Evolutionary conservation across 805 yeast genomes (phyloP), one percentile per base, ranked within the genome.

Genomic region (Wickerhamiella musiphila): DNA sequence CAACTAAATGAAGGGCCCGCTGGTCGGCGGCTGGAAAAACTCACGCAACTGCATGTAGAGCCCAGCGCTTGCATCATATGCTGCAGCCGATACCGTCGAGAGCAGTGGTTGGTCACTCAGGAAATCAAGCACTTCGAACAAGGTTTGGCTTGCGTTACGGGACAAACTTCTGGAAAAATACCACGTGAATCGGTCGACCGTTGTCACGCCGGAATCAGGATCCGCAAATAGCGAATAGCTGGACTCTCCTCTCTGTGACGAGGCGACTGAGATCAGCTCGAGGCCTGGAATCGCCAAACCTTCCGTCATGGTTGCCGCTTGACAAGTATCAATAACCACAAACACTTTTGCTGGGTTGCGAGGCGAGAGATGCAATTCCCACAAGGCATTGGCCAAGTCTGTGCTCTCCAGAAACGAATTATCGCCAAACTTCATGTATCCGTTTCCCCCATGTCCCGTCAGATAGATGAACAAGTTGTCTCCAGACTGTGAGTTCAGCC

Each of bases 211-310:
- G n/a, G 20, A 4, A 18, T 9, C 13, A 12, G 15, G 17, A 18
- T 28, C 30, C 12, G n/a, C 13, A 12, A n/a, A n/a, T 8, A 28
- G n/a, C 19, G 30, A 15, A 18, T 28, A 28, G 18, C 23, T 19
- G 20, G 13, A n/a, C n/a, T 13, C 14, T 11, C 17, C 17, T 9
- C 30, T n/a, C 9, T 15, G 13, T 12, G 30, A 28, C 12, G 22
- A 17, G 12, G 30, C 22, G 3, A 28, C 12, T 5, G 23, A 9
- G 11, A 14, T 13, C 18, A 28, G 23, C 10, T 28, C 19, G 8
- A 23, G 30, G 4, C 23, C n/a, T 5, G 12, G 17, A 12, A 28
- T 19, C 3, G n/a, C n/a, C n/a, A n/a, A n/a, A n/a, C 6, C 4
- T 15, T 15, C 30, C 12, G 12, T 11, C 3, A 28, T 13, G n/a